These are phyloP conservation scores for Pisolithus orientalis DNA, from an alignment of 768 basidiomycete species.

Conservation along the genomic window DNA sequence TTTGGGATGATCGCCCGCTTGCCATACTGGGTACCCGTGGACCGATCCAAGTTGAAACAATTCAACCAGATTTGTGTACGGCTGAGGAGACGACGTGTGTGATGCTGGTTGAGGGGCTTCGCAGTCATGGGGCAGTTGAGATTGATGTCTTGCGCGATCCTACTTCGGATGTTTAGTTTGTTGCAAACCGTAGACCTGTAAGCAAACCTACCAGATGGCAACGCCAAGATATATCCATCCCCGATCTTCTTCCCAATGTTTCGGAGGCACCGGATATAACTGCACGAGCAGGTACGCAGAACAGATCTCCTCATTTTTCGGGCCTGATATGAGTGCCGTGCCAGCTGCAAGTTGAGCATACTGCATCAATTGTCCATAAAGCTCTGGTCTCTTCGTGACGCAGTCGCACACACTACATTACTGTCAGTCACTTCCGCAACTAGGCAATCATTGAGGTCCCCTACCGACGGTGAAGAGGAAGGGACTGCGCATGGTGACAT, in stretches of 20 bases:
- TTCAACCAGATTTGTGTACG: conserved; percentile 87
- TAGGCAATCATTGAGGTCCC: conserved; percentile 23
- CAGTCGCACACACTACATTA: conserved; percentile 72
- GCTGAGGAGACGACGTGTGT: conserved; percentile 83
- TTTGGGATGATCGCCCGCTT: conserved; percentile 77
- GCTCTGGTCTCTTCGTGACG: conserved; percentile 70
- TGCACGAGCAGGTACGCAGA: conserved; percentile 79
- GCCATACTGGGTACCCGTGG: conserved; percentile 83
- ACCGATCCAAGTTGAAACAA: conserved; percentile 88
- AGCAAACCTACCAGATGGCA: conserved; percentile 61
- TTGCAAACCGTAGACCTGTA: too few species aligned
- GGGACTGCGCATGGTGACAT: conserved; percentile 75
- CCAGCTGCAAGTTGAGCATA: conserved; percentile 75
- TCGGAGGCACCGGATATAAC: conserved; percentile 68
- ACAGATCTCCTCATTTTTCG: conserved; percentile 78
- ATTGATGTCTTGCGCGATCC: conserved; percentile 86
- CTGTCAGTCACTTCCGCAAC: conserved; percentile 3
- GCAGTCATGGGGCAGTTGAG: conserved; percentile 72
- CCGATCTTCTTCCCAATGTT: conserved; percentile 85
- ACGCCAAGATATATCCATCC: conserved; percentile 87
- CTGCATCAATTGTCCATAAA: conserved; percentile 68
- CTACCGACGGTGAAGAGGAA: conserved; percentile 89
- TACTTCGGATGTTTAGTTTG: conserved; percentile 24
- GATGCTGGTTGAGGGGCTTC: conserved; percentile 71
- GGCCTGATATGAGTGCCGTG: conserved; percentile 66